Conservation (phyloP, 2,329 filamentous ascomycete genomes). For the Talaromyces sp. region DNA sequence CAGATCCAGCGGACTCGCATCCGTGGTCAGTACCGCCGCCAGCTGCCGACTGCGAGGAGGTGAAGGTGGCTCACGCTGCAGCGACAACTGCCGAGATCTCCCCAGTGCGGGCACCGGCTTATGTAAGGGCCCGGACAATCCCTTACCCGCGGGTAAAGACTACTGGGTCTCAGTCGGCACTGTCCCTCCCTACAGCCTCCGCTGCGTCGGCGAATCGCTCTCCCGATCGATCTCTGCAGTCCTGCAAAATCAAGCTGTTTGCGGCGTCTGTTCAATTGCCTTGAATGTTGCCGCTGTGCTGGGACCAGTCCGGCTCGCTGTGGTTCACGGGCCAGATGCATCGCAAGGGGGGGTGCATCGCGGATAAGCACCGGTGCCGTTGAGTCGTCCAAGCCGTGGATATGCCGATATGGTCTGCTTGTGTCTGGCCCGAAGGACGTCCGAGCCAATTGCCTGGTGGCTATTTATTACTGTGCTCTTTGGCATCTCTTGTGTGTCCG, state of each 20-base stretch:
- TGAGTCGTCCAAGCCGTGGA: background rate
- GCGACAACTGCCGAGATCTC: background rate
- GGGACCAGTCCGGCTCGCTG: background rate
- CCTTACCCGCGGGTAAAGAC: conserved; percentile 4
- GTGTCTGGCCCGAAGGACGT: background rate
- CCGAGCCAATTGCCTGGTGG: background rate
- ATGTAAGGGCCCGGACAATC: conserved; percentile 5
- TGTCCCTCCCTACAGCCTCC: background rate
- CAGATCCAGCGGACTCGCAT: background rate
- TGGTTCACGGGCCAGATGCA: background rate
- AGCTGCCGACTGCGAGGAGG: conserved; percentile 2
- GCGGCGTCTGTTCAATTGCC: no score
- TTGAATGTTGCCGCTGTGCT: no score
- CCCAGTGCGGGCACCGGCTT: background rate
- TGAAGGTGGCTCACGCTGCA: no score
- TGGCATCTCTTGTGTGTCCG: background rate
- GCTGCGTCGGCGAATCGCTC: background rate
- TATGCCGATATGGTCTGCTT: background rate
- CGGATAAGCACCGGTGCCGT: background rate
- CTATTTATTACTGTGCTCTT: background rate
- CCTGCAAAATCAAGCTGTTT: no score
- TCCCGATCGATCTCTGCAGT: background rate
- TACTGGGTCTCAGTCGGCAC: background rate
- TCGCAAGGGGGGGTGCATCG: background rate
- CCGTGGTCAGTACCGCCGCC: background rate